Percentiles rank a stretch among this genome's conserved stretches.
phyloP scores from a whole-genome alignment of 2,329 filamentous ascomycete genomes.

The Drechslera avenae region DNA sequence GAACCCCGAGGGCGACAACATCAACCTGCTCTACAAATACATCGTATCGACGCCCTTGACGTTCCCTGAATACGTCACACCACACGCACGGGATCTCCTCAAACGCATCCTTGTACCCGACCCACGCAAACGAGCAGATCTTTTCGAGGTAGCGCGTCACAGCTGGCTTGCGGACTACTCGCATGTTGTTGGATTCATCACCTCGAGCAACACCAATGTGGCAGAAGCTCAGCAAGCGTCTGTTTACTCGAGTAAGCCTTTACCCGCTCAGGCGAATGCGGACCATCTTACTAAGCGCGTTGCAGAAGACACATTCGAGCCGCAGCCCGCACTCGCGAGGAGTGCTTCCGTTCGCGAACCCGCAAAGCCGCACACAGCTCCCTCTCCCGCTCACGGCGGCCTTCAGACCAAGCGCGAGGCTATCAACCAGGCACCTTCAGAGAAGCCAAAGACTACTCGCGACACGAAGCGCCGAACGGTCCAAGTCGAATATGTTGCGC shows the following conservation, averaged over 20 bases:
- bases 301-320: slow-evolving; percentile 61
- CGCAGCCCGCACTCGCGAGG: slow-evolving; percentile 70
- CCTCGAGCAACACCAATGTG: slow-evolving; percentile 87
- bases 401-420: slow-evolving; percentile 75
- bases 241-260: slow-evolving; percentile 61
- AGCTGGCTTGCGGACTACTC: slow-evolving; percentile 98
- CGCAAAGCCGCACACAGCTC: slow-evolving; percentile 64
- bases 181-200: slow-evolving; percentile 96
- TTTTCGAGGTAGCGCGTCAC: slow-evolving; percentile 96
- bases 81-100: slow-evolving; percentile 89
- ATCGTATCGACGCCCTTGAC: slow-evolving; percentile 96
- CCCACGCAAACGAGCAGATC: slow-evolving; percentile 88
- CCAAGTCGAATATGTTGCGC: slow-evolving; percentile 96
- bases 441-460: slow-evolving; percentile 69
- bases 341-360: slow-evolving; percentile 93
- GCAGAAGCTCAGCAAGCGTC: slow-evolving; percentile 84
- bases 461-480: slow-evolving; percentile 93
- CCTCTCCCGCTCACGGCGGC: slow-evolving; percentile 59
- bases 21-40: slow-evolving; percentile 98
- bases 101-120: slow-evolving; percentile 94
- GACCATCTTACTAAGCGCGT: slow-evolving; percentile 15
- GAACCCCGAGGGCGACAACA: slow-evolving; percentile 98
- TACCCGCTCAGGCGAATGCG: neutral
- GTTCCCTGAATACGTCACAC: slow-evolving; percentile 98
- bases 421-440: slow-evolving; percentile 69